phyloP scores from a whole-genome alignment of 1,139 yeast species.

The Hemisphaericaspora xylofermentans region DNA sequence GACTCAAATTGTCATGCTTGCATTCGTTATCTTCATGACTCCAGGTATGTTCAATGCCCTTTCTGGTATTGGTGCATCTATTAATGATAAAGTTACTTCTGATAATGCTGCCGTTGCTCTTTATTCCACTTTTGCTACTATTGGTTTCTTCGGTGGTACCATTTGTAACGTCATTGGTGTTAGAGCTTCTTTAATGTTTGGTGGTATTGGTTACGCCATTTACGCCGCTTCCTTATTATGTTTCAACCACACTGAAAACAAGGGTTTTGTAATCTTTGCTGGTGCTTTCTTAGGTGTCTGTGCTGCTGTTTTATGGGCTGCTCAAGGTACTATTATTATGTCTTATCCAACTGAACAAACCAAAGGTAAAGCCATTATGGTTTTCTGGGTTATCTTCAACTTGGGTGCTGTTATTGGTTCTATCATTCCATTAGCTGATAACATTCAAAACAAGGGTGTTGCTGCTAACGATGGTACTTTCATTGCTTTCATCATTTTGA shows the following conservation, averaged over 20 bases:
- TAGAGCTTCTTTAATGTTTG: conserved; percentile 47
- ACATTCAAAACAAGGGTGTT: conserved; percentile 35
- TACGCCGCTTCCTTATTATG: conserved; percentile 54
- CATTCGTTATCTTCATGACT: conserved; percentile 53
- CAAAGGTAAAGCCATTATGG: conserved; percentile 55
- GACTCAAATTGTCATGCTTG: conserved; percentile 45
- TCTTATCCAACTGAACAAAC: conserved; percentile 55
- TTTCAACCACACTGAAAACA: conserved; percentile 46
- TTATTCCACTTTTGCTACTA: conserved; percentile 54
- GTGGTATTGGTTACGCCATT: conserved; percentile 57
- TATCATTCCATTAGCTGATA: conserved; percentile 54
- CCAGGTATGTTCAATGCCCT: conserved; percentile 63
- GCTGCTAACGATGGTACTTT: conserved; percentile 55
- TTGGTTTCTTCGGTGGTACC: conserved; percentile 63
- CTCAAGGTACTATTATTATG: conserved; percentile 59
- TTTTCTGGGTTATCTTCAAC: conserved; percentile 65
- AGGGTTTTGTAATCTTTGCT: conserved; percentile 56
- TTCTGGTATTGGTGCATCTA: conserved; percentile 54
- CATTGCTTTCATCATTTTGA: conserved; percentile 56
- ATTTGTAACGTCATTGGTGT: conserved; percentile 55
- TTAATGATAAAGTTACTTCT: conserved; percentile 39
- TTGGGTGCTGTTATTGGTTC: conserved; percentile 63
- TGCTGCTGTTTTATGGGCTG: conserved; percentile 60
- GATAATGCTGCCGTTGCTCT: conserved; percentile 56
- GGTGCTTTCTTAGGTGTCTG: conserved; percentile 61